These are phyloP conservation scores for Metarhizium guizhouense DNA, from an alignment of 2,329 filamentous ascomycete genomes.

Conservation along the genomic window DNA sequence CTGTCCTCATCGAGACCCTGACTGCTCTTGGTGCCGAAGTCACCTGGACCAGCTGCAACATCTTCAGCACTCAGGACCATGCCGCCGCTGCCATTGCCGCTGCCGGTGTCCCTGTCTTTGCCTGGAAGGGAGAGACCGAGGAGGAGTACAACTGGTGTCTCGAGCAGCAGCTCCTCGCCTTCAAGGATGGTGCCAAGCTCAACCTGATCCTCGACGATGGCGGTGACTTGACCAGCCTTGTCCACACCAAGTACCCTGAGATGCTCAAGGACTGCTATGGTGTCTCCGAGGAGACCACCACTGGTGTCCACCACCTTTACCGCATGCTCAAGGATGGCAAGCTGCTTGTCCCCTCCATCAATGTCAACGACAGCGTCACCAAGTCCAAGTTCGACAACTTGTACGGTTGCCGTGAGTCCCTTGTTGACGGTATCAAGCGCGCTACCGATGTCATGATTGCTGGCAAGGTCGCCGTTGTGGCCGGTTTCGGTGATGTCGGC, in stretches of 20 bases:
- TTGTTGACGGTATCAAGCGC: constrained; percentile 99
- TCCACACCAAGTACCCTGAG: constrained; percentile 98
- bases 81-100: constrained; percentile 96
- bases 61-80: constrained; percentile 99
- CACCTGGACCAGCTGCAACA: constrained; percentile 99
- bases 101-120: constrained; percentile 76
- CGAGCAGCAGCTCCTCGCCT: constrained; percentile 93
- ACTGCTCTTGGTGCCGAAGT: constrained; percentile 91
- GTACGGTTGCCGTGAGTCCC: constrained; percentile 97
- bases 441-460: constrained; percentile 99
- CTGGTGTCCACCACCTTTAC: constrained; percentile 99
- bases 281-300: constrained; percentile 99
- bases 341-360: constrained; percentile 92
- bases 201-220: constrained; percentile 99
- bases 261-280: constrained; percentile 97
- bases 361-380: constrained; percentile 99
- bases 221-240: constrained; percentile 90
- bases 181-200: constrained; percentile 93
- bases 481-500: constrained; percentile 97
- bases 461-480: constrained; percentile 95
- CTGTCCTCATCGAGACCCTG: constrained; percentile 97
- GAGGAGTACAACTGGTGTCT: constrained; percentile 99
- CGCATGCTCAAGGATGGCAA: constrained; percentile 86
- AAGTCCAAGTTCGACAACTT: constrained; percentile 99
- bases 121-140: constrained; percentile 86